Evolutionary conservation across 441 rosid genomes (phyloP).

Genomic region (Metrosideros polymorpha): DNA sequence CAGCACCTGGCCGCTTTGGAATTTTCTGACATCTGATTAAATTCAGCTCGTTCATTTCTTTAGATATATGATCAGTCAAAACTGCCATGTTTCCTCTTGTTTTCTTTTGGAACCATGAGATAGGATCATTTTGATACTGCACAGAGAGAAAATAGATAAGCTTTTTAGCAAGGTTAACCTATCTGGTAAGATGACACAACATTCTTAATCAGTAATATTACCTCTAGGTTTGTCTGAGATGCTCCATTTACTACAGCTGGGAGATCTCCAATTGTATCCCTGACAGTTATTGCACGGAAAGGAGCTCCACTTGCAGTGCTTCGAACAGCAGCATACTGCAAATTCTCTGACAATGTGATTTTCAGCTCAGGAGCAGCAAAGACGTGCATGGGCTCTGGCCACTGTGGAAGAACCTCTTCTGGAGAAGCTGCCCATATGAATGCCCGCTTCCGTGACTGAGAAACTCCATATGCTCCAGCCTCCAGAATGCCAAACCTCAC

Average conservation of each 20-base stretch:
- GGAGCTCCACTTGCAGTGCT: conserved; percentile 80
- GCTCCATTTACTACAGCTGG: conserved; percentile 71
- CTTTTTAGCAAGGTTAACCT: neutral
- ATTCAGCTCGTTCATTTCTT: conserved; percentile 78
- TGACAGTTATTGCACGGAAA: conserved; percentile 83
- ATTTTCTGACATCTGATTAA: conserved; percentile 57
- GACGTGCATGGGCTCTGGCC: conserved; percentile 99
- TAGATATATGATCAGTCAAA: conserved; percentile 69
- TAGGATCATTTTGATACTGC: conserved; percentile 53
- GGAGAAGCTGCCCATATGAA: conserved; percentile 97
- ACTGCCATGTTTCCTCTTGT: conserved; percentile 37
- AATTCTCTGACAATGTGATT: conserved; percentile 34
- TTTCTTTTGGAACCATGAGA: conserved; percentile 65
- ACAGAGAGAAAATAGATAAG: neutral
- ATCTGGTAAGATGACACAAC: neutral
- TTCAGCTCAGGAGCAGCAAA: conserved; percentile 61
- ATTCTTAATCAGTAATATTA: conserved; percentile 1
- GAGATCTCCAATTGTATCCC: conserved; percentile 87
- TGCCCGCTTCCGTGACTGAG: conserved; percentile 86
- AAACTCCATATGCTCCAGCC: conserved; percentile 90
- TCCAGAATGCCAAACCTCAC: conserved; percentile 75
- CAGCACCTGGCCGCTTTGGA: conserved; percentile 81
- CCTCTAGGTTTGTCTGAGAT: conserved; percentile 35
- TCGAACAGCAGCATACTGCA: conserved; percentile 57
- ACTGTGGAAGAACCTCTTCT: conserved; percentile 71